Conservation (phyloP, 371 early-diverging fungal species). For the Sporodiniella umbellata region DNA sequence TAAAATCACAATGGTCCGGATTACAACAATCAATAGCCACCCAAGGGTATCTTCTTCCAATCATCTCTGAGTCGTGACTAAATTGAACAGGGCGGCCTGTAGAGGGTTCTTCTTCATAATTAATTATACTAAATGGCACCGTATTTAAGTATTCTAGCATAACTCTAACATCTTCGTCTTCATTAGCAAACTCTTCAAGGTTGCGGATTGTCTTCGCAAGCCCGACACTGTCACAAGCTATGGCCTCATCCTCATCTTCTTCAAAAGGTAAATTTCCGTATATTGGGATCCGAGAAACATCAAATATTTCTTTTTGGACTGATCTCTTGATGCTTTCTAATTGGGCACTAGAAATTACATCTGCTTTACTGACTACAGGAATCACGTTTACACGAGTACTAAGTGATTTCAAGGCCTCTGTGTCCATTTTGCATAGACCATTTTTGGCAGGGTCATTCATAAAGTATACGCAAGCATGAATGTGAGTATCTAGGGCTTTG, state of each 20-base stretch:
- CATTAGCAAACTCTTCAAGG: constrained; percentile 24
- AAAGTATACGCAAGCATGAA: constrained; percentile 95
- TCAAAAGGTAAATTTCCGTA: constrained; percentile 62
- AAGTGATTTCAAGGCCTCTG: constrained; percentile 80
- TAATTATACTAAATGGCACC: constrained; percentile 74
- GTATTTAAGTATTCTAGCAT: constrained; percentile 34
- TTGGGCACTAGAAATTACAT: constrained; percentile 88
- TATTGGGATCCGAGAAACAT: constrained; percentile 52
- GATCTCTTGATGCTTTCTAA: constrained; percentile 74
- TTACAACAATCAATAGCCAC: constrained; percentile 86
- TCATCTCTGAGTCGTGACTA: constrained; percentile 14
- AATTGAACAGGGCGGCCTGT: constrained; percentile 46
- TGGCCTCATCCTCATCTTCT: constrained; percentile 36
- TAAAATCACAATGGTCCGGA: constrained; percentile 83
- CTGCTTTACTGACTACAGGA: constrained; percentile 97
- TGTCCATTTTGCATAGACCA: constrained; percentile 76
- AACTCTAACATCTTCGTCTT: constrained; percentile 32
- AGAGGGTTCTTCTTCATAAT: constrained; percentile 55
- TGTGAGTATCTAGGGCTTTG: constrained; percentile 77
- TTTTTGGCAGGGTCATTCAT: constrained; percentile 66
- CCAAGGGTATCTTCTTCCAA: constrained; percentile 97
- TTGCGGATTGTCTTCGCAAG: constrained; percentile 18
- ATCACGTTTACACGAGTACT: constrained; percentile 89
- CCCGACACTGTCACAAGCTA: constrained; percentile 16
- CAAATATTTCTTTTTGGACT: constrained; percentile 57